Conservation (phyloP, 768 basidiomycete genomes). For the Rhodotorula kratochvilovae region DNA sequence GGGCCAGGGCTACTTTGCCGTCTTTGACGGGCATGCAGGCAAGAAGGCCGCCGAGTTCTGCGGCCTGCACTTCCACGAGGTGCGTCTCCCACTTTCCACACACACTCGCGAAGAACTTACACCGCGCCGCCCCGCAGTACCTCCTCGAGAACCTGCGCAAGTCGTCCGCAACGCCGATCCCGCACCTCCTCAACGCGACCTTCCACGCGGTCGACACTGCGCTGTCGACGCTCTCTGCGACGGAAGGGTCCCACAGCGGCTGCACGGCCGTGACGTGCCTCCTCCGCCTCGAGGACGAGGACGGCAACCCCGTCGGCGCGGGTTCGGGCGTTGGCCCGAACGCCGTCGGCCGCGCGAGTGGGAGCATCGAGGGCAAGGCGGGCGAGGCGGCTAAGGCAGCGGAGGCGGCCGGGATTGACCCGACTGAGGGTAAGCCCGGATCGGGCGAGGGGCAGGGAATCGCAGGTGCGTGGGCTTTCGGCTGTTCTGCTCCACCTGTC, state of each 20-base stretch:
- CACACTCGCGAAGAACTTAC: no score
- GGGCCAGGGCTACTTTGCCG: conserved; percentile 96
- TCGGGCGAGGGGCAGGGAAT: background rate
- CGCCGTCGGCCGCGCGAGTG: background rate
- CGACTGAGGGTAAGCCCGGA: conserved; percentile 14
- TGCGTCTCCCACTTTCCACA: conserved; percentile 53
- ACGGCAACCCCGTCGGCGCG: conserved; percentile 51
- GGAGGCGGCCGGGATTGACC: conserved; percentile 7
- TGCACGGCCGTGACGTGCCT: conserved; percentile 97
- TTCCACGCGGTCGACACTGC: conserved; percentile 86
- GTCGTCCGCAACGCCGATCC: conserved; percentile 60
- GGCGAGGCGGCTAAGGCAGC: conserved; percentile 23
- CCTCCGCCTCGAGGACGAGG: conserved; percentile 78
- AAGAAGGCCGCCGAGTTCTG: conserved; percentile 99
- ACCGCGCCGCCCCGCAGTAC: conserved; percentile 49
- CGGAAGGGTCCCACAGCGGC: conserved; percentile 79
- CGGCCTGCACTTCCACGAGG: conserved; percentile 90
- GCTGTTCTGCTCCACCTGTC: no score
- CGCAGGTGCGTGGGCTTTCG: background rate
- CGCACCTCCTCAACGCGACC: conserved; percentile 84
- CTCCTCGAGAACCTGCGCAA: conserved; percentile 63
- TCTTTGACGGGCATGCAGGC: conserved; percentile 97
- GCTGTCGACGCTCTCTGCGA: conserved; percentile 76
- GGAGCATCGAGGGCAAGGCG: conserved; percentile 9
- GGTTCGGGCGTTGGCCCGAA: conserved; percentile 18